phyloP scores from a whole-genome alignment of 2,329 filamentous ascomycete genomes.

The Fusarium continuum region DNA sequence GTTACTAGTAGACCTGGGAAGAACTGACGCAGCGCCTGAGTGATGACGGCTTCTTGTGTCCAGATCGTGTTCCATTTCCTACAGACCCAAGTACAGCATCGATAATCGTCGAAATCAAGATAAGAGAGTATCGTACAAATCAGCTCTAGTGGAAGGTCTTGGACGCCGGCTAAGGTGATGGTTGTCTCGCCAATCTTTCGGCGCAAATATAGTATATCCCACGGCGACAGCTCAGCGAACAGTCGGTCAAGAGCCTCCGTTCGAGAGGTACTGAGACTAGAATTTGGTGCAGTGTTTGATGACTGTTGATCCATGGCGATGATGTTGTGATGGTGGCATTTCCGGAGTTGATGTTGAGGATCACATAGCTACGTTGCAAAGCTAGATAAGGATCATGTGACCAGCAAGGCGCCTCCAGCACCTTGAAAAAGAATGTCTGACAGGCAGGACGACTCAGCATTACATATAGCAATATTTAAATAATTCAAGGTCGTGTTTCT shows the following conservation, averaged over 20 bases:
- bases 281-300: not conserved
- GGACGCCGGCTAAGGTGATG: slow-evolving; percentile 37
- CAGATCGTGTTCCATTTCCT: slow-evolving; percentile 41
- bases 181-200: slow-evolving; percentile 17
- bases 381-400: slow-evolving; percentile 3
- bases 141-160: slow-evolving; percentile 44
- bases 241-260: slow-evolving; percentile 38
- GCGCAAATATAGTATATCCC: slow-evolving; percentile 44
- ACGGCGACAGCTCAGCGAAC: slow-evolving; percentile 39
- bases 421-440: not conserved
- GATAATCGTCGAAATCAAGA: slow-evolving; percentile 40
- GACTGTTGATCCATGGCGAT: not conserved
- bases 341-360: not conserved
- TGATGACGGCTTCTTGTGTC: slow-evolving; percentile 36
- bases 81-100: slow-evolving; percentile 41
- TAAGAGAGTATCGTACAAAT: slow-evolving; percentile 35
- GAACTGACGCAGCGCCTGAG: slow-evolving; percentile 36
- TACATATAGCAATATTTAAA: not conserved
- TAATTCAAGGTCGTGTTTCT: not conserved
- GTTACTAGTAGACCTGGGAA: slow-evolving; percentile 43
- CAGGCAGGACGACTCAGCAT: no score
- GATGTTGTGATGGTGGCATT: not conserved
- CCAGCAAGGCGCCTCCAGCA: not conserved
- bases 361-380: not conserved
- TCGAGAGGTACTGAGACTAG: not conserved